phyloP scores from a whole-genome alignment of 805 yeast genomes.

The Ogataea nitratoaversa region DNA sequence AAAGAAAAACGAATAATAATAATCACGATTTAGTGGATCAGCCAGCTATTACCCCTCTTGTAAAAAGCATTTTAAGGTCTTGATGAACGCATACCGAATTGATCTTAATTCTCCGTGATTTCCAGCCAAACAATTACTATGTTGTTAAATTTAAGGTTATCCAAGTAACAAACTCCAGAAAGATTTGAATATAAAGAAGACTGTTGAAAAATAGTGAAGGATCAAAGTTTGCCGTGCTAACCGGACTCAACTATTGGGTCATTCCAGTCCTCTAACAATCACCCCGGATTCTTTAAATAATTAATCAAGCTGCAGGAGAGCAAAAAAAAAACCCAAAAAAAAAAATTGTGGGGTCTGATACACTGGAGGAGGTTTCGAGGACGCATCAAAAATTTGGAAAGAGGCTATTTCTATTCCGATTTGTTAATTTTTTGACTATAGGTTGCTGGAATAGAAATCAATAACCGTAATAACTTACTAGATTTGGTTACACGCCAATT shows the following conservation, averaged over 20 bases:
- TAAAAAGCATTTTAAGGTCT: too few relatives aligned
- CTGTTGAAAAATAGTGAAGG: neutral
- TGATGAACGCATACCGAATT: too few relatives aligned
- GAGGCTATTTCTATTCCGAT: constrained; percentile 22
- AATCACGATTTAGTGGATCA: too few relatives aligned
- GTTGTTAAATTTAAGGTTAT: too few relatives aligned
- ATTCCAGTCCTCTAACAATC: neutral
- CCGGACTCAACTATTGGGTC: constrained; percentile 16
- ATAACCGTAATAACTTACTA: neutral
- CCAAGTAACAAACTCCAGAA: too few relatives aligned
- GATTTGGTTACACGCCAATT: too few relatives aligned
- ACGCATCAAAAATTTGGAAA: neutral
- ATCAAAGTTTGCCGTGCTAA: constrained; percentile 9
- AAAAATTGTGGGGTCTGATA: constrained; percentile 4
- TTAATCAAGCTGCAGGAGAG: neutral
- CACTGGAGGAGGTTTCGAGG: too few relatives aligned
- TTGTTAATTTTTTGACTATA: constrained; percentile 9
- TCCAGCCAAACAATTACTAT: too few relatives aligned
- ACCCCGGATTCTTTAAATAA: constrained; percentile 13
- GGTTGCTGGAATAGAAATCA: too few relatives aligned
- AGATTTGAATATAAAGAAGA: neutral
- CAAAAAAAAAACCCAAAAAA: neutral
- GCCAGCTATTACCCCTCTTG: neutral
- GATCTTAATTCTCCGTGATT: too few relatives aligned
- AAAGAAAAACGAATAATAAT: too few relatives aligned